These are phyloP conservation scores for Dentipellis sp. DNA, from an alignment of 768 basidiomycete genomes.

Conservation along the genomic window DNA sequence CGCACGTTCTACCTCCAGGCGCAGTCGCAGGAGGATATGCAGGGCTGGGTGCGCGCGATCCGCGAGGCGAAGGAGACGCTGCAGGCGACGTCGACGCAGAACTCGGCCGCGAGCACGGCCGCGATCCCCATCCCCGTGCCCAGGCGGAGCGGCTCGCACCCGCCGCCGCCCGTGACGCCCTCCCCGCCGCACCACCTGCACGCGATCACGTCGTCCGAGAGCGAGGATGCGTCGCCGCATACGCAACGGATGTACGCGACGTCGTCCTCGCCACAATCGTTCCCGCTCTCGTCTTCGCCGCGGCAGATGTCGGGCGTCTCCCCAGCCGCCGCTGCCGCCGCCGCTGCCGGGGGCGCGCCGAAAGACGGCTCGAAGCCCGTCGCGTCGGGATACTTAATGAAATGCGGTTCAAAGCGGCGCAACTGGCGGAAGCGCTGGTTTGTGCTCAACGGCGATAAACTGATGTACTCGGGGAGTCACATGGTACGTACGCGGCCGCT, in stretches of 20 bases:
- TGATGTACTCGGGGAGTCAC: constrained; percentile 87
- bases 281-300: constrained; percentile 31
- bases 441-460: constrained; percentile 77
- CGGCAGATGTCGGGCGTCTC: constrained; percentile 15
- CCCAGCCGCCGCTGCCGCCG: background rate
- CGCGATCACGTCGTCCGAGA: constrained; percentile 67
- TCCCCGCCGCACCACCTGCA: constrained; percentile 40
- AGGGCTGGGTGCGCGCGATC: constrained; percentile 77
- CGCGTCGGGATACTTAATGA: constrained; percentile 89
- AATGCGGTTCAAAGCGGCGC: constrained; percentile 86
- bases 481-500: constrained; percentile 61
- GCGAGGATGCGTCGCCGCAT: constrained; percentile 55
- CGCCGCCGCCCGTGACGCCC: constrained; percentile 27
- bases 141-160: constrained; percentile 18
- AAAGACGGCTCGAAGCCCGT: constrained; percentile 49
- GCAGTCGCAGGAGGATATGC: constrained; percentile 56
- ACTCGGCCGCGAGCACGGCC: constrained; percentile 30
- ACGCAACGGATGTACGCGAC: constrained; percentile 12
- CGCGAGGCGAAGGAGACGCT: constrained; percentile 65
- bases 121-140: constrained; percentile 45
- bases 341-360: background rate
- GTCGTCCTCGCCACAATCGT: constrained; percentile 20
- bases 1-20: constrained; percentile 92
- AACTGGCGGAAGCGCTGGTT: constrained; percentile 99
- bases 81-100: constrained; percentile 50